phyloP scores from a whole-genome alignment of 2,329 filamentous ascomycete species.

The Rhinocladiella mackenziei region DNA sequence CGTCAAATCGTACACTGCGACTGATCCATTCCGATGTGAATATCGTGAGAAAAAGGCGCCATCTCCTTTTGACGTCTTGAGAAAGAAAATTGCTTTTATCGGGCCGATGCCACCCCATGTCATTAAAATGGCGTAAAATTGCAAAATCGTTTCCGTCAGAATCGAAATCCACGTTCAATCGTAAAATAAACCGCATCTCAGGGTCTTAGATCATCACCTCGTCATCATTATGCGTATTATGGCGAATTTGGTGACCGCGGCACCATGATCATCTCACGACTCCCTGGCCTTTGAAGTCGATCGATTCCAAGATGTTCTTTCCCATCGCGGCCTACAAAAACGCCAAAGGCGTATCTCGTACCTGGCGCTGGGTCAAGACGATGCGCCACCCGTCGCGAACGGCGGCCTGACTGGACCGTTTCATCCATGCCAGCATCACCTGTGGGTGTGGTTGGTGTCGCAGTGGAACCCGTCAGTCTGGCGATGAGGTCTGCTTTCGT shows the following conservation, averaged over 20 bases:
- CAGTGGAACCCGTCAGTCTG: constrained; percentile 54
- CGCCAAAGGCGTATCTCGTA: constrained; percentile 53
- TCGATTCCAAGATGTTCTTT: constrained; percentile 59
- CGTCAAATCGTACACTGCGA: too few relatives aligned
- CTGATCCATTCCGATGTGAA: too few relatives aligned
- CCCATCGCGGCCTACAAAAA: constrained; percentile 56
- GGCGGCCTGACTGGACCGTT: not conserved
- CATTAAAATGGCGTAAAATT: not conserved
- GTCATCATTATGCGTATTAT: too few relatives aligned
- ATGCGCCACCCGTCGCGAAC: constrained; percentile 33
- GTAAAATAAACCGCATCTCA: not conserved
- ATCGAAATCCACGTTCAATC: not conserved
- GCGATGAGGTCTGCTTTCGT: constrained; percentile 66
- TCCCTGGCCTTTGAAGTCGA: constrained; percentile 45
- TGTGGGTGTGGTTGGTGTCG: constrained; percentile 39
- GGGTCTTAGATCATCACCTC: not conserved
- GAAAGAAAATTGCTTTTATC: too few relatives aligned
- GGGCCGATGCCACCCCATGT: not conserved
- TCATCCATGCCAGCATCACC: constrained; percentile 32
- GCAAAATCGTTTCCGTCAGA: not conserved
- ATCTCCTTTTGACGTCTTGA: too few relatives aligned
- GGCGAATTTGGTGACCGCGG: constrained; percentile 30
- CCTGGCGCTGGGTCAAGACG: constrained; percentile 26
- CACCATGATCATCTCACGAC: constrained; percentile 43
- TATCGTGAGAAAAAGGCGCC: too few relatives aligned